Base-by-base conservation (phyloP, 2,329 filamentous ascomycete species). In the Allantophomopsis cytisporea region DNA sequence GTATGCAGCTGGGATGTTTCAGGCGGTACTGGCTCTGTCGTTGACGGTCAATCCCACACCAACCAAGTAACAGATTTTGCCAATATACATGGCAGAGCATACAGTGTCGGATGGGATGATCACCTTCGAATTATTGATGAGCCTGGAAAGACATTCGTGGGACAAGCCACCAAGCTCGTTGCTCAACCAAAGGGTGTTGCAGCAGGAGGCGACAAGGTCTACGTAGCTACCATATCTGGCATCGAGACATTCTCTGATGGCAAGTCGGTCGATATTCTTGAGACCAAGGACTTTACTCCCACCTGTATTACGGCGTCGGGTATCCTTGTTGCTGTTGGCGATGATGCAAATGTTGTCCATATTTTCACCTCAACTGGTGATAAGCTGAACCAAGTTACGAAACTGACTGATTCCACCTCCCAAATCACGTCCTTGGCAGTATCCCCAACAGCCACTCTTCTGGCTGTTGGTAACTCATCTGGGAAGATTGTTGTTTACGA, bases 51-150 rank as follows among this genome's bases (percentile, higher is more conserved):
- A 47, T 67, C 74, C 3, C 91, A 95, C 59, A 82, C 82, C 7
- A 93, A 89, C 58, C 88, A 93, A 58, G 76, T 96, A 38, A 76
- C 79, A 3, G 83, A 83, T 38, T 80, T 98, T 46, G 66, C 80
- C 2, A 64, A 75, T 1, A 65, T 65, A 7, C 55, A 66, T 2
- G 72, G 76, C 28, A 71, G 76, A 47, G 74, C 86, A n/a, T 88
- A 84, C 62, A 89, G 80, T 52, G 83, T 89, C 39, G 88, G 80
- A 46, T 98, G 89, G 91, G 91, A 98, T 55, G 91, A 98, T 58
- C 86, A 80, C 1, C 67, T 96, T 30, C 80, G 87, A 45, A 80
- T 74, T 34, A 70, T 93, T 30, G 87, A 94, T 47, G 70, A 81
- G 42, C 70, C 76, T 1, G 75, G 80, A 39, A 80, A 76, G 52